A percentile compares a stretch with the other conserved stretches of the same genome.
phyloP scores from a whole-genome alignment of 352 stramenopile species.

The Globisporangium paroecandrum region DNA sequence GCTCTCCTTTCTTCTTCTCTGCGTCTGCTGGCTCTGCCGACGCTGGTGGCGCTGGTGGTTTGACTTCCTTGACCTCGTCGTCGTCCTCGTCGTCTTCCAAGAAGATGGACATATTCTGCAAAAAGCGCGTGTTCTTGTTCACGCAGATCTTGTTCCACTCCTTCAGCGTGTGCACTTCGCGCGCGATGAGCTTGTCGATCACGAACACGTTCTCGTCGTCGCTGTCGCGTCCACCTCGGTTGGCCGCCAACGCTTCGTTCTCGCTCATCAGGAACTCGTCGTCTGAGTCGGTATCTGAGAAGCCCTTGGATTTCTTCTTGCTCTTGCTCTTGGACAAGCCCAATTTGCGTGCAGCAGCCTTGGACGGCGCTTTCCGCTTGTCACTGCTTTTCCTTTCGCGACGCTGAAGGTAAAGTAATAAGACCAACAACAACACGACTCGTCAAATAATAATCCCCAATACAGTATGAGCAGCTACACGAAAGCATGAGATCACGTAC shows the following conservation, averaged over 20 bases:
- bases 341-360: neutral
- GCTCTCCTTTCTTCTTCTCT: neutral
- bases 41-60: neutral
- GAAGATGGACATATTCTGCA: constrained; percentile 83
- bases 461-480: neutral
- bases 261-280: constrained; percentile 25
- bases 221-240: constrained; percentile 1
- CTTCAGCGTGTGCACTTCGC: constrained; percentile 74
- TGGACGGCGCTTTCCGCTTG: constrained; percentile 7
- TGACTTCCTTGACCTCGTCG: constrained; percentile 12
- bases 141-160: constrained; percentile 75
- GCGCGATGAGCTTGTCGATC: constrained; percentile 80
- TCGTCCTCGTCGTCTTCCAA: constrained; percentile 53
- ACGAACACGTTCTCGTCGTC: constrained; percentile 71
- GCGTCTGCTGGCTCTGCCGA: neutral
- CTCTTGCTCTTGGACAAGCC: neutral
- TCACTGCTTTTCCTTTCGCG: constrained; percentile 5
- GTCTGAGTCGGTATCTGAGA: constrained; percentile 15
- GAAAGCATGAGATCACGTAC: neutral
- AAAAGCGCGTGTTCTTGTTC: constrained; percentile 72
- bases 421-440: neutral
- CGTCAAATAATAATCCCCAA: neutral
- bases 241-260: neutral
- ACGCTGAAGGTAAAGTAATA: constrained; percentile 2
- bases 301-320: constrained; percentile 22